Evolutionary conservation across 2,329 filamentous ascomycete species (phyloP), one percentile per base, ranked within the genome.

Genomic region (Colletotrichum echinochloae): DNA sequence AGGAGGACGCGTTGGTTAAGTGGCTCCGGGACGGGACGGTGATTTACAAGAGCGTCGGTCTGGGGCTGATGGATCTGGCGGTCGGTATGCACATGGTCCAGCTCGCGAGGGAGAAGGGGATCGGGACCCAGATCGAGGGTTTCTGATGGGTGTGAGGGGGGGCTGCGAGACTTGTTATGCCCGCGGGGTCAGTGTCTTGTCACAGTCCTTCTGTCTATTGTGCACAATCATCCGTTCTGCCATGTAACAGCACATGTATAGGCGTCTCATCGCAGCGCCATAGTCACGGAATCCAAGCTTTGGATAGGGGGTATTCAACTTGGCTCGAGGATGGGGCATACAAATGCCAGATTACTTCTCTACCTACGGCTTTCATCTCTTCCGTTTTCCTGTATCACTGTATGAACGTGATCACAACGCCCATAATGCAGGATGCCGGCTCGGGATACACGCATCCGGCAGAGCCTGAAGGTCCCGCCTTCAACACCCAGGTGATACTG

Each of bases 41-140:
- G 26, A 85, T 92, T 9, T 92, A 91, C 77, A 92, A 92, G 82
- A 89, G 88, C 71, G 90, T 92, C 0, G 90, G 90, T 0, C 78
- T 92, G 57, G 90, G 89, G 0, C 77, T 91, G 60, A 91, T 92
- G 89, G 90, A 92, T 74, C 78, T 92, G 28, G 85, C 88, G 1
- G 86, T 91, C 1, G 90, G 89, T 18, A 83, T 84, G 74, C 86
- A 90, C 65, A 72, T 92, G 57, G 78, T 92, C 23, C 80, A 84
- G 69, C 77, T 90, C 72, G 90, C 90, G 1, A 82, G 82, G 51
- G 80, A 84, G 61, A 89, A 85, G 78, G 82, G 83, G 0, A 78
- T 91, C 14, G 90, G 90, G 8, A 86, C 82, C 11, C 80, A 80
- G 9, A 79, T 91, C 33, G 80, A 85, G 30, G 84, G 82, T 2